Conservation (phyloP, 1,284 basidiomycete genomes). For the Apiotrichum domesticum region DNA sequence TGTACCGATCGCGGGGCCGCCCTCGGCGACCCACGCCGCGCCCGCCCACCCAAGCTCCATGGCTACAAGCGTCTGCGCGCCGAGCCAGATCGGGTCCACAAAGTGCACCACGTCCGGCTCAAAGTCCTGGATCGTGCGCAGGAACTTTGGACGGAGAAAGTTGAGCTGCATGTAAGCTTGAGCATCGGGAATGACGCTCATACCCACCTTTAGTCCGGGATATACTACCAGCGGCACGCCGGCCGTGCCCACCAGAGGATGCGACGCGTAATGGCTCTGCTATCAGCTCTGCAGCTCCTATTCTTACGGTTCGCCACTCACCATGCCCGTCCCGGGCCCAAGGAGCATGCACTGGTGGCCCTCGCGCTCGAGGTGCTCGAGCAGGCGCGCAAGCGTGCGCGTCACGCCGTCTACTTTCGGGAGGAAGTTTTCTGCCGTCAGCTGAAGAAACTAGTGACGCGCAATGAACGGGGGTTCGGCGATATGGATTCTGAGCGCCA, state of each 20-base stretch:
- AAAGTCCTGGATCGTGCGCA: constrained; percentile 49
- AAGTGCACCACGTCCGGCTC: constrained; percentile 54
- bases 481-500: too few species aligned
- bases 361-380: constrained; percentile 53
- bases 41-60: constrained; percentile 49
- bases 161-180: constrained; percentile 44
- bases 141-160: constrained; percentile 54
- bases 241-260: constrained; percentile 54
- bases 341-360: constrained; percentile 55
- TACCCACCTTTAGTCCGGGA: constrained; percentile 50
- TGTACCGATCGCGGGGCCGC: constrained; percentile 40
- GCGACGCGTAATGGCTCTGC: constrained; percentile 51
- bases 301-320: constrained; percentile 17
- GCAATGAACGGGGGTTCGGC: too few species aligned
- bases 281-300: background rate
- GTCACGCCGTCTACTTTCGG: constrained; percentile 57
- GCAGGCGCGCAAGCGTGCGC: constrained; percentile 53
- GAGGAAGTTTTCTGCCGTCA: constrained; percentile 52
- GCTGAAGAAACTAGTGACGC: background rate
- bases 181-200: too few species aligned
- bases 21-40: constrained; percentile 37
- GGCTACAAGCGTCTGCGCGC: constrained; percentile 48
- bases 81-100: constrained; percentile 56
- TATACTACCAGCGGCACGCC: constrained; percentile 55
- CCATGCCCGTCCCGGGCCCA: constrained; percentile 53